Percentiles rank a stretch among this genome's conserved stretches.
Conservation (phyloP, 73 alveolate species). For the Urostyla sp. region DNA sequence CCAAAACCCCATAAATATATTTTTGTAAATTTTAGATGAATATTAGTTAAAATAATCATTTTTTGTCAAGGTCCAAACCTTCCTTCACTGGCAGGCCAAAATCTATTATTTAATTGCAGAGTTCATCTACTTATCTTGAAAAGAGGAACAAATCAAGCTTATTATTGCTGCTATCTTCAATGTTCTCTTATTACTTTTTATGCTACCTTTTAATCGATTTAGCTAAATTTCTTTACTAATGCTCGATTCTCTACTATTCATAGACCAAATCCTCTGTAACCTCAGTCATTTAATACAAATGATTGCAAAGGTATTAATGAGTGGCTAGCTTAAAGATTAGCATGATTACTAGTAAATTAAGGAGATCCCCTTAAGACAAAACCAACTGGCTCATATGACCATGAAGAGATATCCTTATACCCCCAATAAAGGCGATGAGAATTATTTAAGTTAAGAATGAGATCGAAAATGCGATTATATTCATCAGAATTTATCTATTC, state of each 20-base stretch:
- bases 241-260: slow-evolving; percentile 39
- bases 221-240: background rate
- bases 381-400: too few species aligned
- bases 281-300: slow-evolving; percentile 40
- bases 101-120: slow-evolving; percentile 36
- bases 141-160: slow-evolving; percentile 35
- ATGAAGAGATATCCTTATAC: too few species aligned
- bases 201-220: background rate
- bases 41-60: too few species aligned
- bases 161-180: slow-evolving; percentile 16
- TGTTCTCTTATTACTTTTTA: background rate
- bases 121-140: slow-evolving; percentile 37
- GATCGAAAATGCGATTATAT: slow-evolving; percentile 72
- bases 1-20: too few species aligned
- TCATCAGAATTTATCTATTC: slow-evolving; percentile 15
- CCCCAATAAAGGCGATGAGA: too few species aligned
- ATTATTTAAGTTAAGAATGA: slow-evolving; percentile 61
- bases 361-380: too few species aligned
- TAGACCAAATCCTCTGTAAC: slow-evolving; percentile 35
- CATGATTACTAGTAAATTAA: too few species aligned
- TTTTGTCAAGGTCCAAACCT: too few species aligned
- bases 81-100: slow-evolving; percentile 32
- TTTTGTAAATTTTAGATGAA: too few species aligned
- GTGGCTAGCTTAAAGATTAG: slow-evolving; percentile 43
- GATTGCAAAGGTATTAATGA: slow-evolving; percentile 39